Evolutionary conservation across 495 filamentous ascomycete genomes (phyloP), one percentile per base, ranked within the genome.

Genomic region (Penicillium salamii): DNA sequence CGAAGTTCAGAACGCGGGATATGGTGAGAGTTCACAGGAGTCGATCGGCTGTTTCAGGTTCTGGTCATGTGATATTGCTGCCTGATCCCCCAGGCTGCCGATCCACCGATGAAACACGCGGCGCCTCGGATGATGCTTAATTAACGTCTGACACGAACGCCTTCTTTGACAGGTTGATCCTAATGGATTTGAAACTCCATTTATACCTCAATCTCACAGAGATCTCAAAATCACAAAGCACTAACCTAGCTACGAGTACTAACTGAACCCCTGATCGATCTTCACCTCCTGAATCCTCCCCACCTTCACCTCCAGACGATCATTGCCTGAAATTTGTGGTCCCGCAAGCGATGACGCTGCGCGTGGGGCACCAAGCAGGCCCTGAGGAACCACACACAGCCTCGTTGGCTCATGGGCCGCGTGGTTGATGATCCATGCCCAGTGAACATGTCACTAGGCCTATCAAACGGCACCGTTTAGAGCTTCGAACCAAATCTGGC

Each of bases 331-430:
- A 23, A 21, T 51, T 32, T 34, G 14, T 32, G 43, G 54, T 53
- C 48, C 60, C 54, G 57, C 54, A 57, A 35, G 26, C 57, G 57
- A 63, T 63, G 61, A 63, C 61, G 61, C 57, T 41, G 14, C 28
- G 36, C 53, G 59, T 62, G 59, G 59, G 57, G 53, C 60, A 21
- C 29, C 50, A 42, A 51, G 50, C 48, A 44, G 37, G 31, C 50
- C 41, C 40, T 52, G 54, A 42, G 47, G 45, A 42, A 44, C 37
- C 45, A 44, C 46, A 44, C 46, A 48, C 31, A 40, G 48, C 45
- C 41, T 63, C 58, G 57, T 63, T 63, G 61, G 57, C 33, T 53
- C 31, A 19, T 63, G 49, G 52, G 49, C 61, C 61, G 57, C 57
- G 57, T 61, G 57, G 45, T 61, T 19, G 60, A 41, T 55, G 57